Evolutionary conservation across 176 grass and related monocot species (phyloP).

Genomic region (Paspalum vaginatum): DNA sequence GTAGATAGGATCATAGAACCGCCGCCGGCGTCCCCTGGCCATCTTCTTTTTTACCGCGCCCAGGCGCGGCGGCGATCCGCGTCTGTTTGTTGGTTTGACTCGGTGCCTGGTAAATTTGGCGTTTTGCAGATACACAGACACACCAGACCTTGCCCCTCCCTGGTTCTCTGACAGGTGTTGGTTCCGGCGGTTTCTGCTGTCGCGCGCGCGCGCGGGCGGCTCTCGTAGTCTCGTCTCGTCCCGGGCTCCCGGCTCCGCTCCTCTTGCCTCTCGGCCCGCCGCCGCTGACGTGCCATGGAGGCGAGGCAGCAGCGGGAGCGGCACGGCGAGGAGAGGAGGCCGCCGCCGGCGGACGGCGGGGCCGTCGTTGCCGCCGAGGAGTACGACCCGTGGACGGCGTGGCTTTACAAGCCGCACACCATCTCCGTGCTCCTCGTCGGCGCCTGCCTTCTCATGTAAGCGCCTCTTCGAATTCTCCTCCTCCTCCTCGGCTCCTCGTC

Average conservation of each 20-base stretch:
- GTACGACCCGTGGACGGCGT: constrained; percentile 99
- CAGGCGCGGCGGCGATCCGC: constrained; percentile 7
- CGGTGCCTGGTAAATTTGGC: constrained; percentile 28
- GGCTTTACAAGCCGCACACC: constrained; percentile 94
- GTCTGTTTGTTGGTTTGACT: not conserved
- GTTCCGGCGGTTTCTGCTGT: not conserved
- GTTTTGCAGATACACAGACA: not conserved
- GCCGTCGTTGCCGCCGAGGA: constrained; percentile 34
- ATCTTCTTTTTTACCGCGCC: too few relatives aligned
- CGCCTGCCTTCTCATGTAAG: constrained; percentile 92
- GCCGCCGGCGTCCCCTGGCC: too few relatives aligned
- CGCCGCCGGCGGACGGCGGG: not conserved
- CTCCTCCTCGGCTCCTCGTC: not conserved
- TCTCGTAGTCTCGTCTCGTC: too few relatives aligned
- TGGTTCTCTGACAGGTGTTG: not conserved
- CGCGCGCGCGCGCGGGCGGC: too few relatives aligned
- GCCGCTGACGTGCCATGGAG: constrained; percentile 12
- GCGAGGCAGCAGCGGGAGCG: constrained; percentile 43
- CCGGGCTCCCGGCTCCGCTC: too few relatives aligned
- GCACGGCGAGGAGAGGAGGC: constrained; percentile 38
- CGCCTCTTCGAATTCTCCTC: constrained; percentile 27
- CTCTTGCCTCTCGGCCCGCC: too few relatives aligned
- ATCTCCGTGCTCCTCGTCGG: constrained; percentile 89
- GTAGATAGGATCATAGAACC: too few relatives aligned
- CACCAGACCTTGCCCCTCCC: too few relatives aligned